Conservation (phyloP, 768 basidiomycete species). For the Leccinum olivaceopallidum region DNA sequence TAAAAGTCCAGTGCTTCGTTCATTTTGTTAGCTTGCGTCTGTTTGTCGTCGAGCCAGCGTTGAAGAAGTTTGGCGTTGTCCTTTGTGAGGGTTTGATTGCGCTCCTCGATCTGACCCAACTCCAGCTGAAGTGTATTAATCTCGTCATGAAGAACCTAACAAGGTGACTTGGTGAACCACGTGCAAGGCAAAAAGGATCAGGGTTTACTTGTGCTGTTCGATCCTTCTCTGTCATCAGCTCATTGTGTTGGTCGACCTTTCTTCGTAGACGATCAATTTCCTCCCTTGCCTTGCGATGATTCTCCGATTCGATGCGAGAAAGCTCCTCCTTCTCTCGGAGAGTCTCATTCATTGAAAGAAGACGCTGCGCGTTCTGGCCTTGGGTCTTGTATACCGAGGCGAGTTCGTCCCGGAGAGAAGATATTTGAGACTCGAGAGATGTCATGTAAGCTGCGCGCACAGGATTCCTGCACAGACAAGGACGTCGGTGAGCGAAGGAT, state of each 20-base stretch:
- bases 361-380: constrained; percentile 91
- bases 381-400: constrained; percentile 96
- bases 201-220: constrained; percentile 76
- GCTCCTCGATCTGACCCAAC: constrained; percentile 83
- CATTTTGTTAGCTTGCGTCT: constrained; percentile 90
- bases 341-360: constrained; percentile 93
- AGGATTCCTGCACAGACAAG: constrained; percentile 57
- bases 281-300: constrained; percentile 72
- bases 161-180: constrained; percentile 8
- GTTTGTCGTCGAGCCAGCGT: constrained; percentile 96
- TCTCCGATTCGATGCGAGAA: constrained; percentile 78
- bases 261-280: constrained; percentile 68
- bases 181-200: not conserved
- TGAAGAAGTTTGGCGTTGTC: constrained; percentile 96
- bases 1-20: constrained; percentile 92
- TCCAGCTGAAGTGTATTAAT: constrained; percentile 91
- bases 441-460: constrained; percentile 86
- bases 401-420: constrained; percentile 86
- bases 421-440: constrained; percentile 93
- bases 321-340: constrained; percentile 91
- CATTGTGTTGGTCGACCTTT: constrained; percentile 81
- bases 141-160: constrained; percentile 91
- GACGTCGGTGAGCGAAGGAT: not conserved
- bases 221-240: constrained; percentile 88
- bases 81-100: constrained; percentile 81